Base-by-base conservation (phyloP, 164 flowering plant genomes). In the Piper betle region DNA sequence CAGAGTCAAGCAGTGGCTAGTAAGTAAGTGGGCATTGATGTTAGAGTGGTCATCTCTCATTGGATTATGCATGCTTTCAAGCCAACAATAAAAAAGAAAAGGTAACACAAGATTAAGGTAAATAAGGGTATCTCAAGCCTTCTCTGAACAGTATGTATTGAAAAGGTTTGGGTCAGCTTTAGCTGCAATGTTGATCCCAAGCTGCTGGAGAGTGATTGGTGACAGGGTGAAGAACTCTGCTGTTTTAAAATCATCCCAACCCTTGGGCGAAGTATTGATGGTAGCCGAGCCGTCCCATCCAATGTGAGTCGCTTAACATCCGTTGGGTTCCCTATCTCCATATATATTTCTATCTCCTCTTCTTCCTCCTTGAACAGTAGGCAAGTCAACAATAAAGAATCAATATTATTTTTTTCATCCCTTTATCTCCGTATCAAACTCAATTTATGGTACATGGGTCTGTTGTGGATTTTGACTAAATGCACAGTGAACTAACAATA, bases 291-390 rank as follows among this genome's bases (percentile, higher is more conserved):
- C 60, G 75, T 88, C 94, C 78, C 77, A 78, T 65, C 96, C 97
- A 64, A 91, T 88, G 74, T 91, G 97, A 39, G 88, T 74, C 39
- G 96, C 75, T 85, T 83, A 68, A 85, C 94, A 77, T 91, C 84
- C 53, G 94, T 88, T 59, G 97, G 97, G 18, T 63, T 59, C 57
- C 96, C 97, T 63, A 91, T 91, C 73, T 91, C 89, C 78, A 84
- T 76, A 18, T 84, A 84, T 71, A 59, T 71, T 20, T 74, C 78
- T 58, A 55, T 61, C 41, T 68, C 77, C 13, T 71, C 76, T n/a
- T 74, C 86, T 43, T 68, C 81, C 42, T 81, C 88, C 64, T 79
- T 82, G 66, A 76, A 76, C 41, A 68, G 93, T 84, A 56, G 46
- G 5, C 38, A 0, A 37, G 37, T 4, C 5, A 33, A 37, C 25